Percentiles rank a stretch among this genome's conserved stretches.
Conservation (phyloP, 306 rosid species). For the Hippophae gyantsensis region DNA sequence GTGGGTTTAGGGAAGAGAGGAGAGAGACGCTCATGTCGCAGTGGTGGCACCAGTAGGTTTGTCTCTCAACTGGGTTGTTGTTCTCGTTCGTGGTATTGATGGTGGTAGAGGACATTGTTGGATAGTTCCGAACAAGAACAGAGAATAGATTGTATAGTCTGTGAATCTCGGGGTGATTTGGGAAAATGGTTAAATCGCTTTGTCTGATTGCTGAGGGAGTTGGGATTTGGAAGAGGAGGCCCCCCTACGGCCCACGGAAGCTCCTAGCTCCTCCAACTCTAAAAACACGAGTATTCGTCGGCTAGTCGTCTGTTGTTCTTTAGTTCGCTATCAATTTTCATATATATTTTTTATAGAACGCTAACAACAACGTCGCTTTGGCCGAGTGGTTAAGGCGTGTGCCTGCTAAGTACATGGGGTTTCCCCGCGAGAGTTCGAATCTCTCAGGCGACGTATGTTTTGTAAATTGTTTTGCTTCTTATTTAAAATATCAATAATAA, state of each 20-base stretch:
- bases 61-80: constrained; percentile 20
- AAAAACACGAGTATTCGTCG: no score
- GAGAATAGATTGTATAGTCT: not conserved
- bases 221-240: no score
- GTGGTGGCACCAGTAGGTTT: constrained; percentile 86
- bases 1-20: constrained; percentile 16
- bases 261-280: no score
- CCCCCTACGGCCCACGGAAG: no score
- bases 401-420: constrained; percentile 16
- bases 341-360: not conserved
- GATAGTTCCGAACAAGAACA: not conserved
- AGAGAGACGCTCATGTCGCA: constrained; percentile 85
- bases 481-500: no score
- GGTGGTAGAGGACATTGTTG: constrained; percentile 16
- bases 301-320: no score
- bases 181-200: not conserved
- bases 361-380: not conserved
- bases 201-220: no score
- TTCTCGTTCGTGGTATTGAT: constrained; percentile 3
- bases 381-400: constrained; percentile 13
- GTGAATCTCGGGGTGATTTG: not conserved
- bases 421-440: constrained; percentile 12
- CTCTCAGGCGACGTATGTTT: constrained; percentile 8
- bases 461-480: no score
- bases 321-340: not conserved